Percentiles rank a stretch among this genome's conserved stretches.
Conservation (phyloP, 2,329 filamentous ascomycete genomes). For the Penicillium occitanis region DNA sequence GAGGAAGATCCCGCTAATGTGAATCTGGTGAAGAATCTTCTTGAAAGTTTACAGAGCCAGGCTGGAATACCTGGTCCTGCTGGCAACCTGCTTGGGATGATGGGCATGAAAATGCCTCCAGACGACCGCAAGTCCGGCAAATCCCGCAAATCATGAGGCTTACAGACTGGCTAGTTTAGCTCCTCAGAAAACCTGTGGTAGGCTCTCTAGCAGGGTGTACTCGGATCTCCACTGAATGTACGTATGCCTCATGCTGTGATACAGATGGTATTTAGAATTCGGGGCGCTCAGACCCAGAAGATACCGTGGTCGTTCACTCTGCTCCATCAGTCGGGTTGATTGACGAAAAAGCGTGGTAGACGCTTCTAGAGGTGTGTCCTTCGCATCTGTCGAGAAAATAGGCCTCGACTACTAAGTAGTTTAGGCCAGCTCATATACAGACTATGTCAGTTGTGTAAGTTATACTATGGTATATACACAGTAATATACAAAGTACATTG, state of each 20-base stretch:
- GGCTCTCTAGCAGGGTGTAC: background rate
- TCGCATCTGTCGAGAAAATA: background rate
- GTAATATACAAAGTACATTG: no score
- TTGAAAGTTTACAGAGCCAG: slow-evolving; percentile 91
- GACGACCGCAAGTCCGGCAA: slow-evolving; percentile 56
- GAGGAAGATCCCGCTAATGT: slow-evolving; percentile 73
- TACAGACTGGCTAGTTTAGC: background rate
- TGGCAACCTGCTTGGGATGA: slow-evolving; percentile 80
- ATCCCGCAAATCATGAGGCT: background rate
- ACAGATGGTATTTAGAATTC: background rate
- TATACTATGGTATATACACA: no score
- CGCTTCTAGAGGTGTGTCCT: background rate
- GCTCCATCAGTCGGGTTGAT: background rate
- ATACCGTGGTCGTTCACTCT: background rate
- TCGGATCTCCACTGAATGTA: background rate
- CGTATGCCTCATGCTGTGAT: background rate
- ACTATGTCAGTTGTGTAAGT: background rate
- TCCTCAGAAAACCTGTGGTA: background rate
- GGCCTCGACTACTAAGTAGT: background rate
- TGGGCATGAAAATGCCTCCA: slow-evolving; percentile 78
- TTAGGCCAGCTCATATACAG: background rate
- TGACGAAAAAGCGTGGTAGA: background rate
- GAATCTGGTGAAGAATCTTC: slow-evolving; percentile 82
- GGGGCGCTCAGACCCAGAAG: background rate
- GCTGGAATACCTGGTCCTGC: slow-evolving; percentile 81